phyloP scores from a whole-genome alignment of 1,284 basidiomycete genomes.

The Trametes polyzona region DNA sequence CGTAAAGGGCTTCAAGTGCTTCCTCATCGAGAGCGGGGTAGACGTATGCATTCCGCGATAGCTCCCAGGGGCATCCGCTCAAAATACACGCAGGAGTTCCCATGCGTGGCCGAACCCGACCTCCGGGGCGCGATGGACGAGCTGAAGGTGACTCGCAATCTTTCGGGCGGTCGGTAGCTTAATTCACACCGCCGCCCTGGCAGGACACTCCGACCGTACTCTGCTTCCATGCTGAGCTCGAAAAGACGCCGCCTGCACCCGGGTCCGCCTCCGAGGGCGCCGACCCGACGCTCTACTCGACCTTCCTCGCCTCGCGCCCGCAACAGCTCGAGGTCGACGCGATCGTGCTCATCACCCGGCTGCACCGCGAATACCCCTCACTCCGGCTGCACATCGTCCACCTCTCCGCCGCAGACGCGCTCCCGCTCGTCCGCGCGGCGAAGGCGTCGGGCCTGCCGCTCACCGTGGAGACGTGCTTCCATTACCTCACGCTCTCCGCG shows the following conservation, averaged over 20 bases:
- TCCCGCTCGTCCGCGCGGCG: constrained; percentile 76
- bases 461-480: constrained; percentile 94
- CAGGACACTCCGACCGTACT: constrained; percentile 72
- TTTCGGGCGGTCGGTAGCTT: neutral
- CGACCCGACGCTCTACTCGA: constrained; percentile 68
- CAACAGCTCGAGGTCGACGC: constrained; percentile 77
- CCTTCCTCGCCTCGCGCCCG: constrained; percentile 86
- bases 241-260: constrained; percentile 32
- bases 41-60: constrained; percentile 56
- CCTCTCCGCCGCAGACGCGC: constrained; percentile 81
- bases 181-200: neutral
- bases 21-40: constrained; percentile 92
- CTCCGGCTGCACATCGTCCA: constrained; percentile 93
- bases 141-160: constrained; percentile 56
- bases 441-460: constrained; percentile 65
- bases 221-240: constrained; percentile 91
- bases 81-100: constrained; percentile 76
- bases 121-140: constrained; percentile 72
- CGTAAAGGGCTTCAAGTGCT: constrained; percentile 95
- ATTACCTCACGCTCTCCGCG: constrained; percentile 81
- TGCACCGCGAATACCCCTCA: constrained; percentile 64
- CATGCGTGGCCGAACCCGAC: constrained; percentile 77
- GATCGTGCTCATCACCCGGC: constrained; percentile 71
- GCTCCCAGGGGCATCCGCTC: neutral
- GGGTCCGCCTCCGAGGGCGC: constrained; percentile 11